Conservation (phyloP, 2,329 filamentous ascomycete genomes). For the Stagonosporopsis rhizophila region DNA sequence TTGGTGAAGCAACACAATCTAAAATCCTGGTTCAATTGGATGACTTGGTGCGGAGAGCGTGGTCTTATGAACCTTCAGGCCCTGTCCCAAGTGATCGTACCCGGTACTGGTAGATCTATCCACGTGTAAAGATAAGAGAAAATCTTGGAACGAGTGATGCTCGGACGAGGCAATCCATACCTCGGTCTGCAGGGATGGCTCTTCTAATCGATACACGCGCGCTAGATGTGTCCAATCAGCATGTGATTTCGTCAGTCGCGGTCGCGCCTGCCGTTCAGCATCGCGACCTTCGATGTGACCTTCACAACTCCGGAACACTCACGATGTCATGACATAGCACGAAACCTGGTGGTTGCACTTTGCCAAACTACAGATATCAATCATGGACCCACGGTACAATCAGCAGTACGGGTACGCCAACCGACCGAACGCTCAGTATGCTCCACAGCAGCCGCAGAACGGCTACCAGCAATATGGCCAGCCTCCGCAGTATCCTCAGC, state of each 20-base stretch:
- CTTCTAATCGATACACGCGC: slow-evolving; percentile 5
- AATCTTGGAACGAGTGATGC: background rate
- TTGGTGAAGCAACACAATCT: background rate
- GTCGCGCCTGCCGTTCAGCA: slow-evolving; percentile 9
- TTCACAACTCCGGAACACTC: slow-evolving; percentile 23
- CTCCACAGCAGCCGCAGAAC: slow-evolving; percentile 33
- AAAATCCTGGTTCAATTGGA: background rate
- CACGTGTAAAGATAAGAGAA: background rate
- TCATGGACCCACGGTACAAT: slow-evolving; percentile 47
- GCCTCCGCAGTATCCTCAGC: slow-evolving; percentile 29
- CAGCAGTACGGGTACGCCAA: slow-evolving; percentile 42
- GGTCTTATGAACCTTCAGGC: background rate
- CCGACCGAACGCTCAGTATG: slow-evolving; percentile 41
- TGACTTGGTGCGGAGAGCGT: background rate
- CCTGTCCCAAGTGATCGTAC: background rate
- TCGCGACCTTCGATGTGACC: slow-evolving; percentile 17
- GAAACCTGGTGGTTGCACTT: slow-evolving; percentile 25
- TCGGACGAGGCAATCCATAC: background rate
- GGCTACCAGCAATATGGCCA: slow-evolving; percentile 42
- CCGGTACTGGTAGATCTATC: background rate
- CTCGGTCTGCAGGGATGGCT: slow-evolving; percentile 9
- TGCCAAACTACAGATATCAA: background rate
- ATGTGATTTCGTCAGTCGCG: slow-evolving; percentile 12
- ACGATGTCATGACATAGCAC: slow-evolving; percentile 27
- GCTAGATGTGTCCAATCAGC: slow-evolving; percentile 21